Conservation (phyloP, 139 green algal species). For the Coelastrella sp. region DNA sequence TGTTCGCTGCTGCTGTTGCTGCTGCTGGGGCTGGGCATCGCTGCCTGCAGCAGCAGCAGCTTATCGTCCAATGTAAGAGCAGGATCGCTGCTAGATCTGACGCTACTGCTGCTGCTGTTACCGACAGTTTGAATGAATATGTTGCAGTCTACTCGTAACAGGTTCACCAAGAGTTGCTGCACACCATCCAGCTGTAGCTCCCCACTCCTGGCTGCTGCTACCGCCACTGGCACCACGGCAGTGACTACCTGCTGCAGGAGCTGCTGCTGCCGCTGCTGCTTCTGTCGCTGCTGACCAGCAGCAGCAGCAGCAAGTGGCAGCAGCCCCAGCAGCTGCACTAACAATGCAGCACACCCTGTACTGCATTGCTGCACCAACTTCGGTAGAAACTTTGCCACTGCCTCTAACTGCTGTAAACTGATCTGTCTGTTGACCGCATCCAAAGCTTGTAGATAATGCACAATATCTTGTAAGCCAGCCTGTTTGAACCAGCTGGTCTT, state of each 20-base stretch:
- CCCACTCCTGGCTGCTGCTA: background rate
- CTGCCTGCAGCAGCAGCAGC: background rate
- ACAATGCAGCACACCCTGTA: background rate
- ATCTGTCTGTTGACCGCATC: background rate
- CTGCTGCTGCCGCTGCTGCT: slow-evolving; percentile 2
- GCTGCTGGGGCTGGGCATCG: background rate
- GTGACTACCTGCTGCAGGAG: background rate
- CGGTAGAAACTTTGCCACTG: background rate
- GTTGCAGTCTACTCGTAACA: background rate
- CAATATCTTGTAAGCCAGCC: background rate
- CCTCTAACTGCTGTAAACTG: background rate
- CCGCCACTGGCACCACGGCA: background rate
- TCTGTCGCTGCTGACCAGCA: background rate
- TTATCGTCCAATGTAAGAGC: background rate
- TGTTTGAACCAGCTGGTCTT: slow-evolving; percentile 37
- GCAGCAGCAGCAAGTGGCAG: background rate
- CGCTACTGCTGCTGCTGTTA: background rate
- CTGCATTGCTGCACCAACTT: background rate
- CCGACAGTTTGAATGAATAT: background rate
- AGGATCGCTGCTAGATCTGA: background rate
- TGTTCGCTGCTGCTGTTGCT: background rate
- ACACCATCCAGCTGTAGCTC: background rate
- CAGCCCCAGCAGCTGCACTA: background rate
- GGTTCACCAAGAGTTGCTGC: background rate
- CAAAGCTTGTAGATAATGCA: background rate